Evolutionary conservation across 441 rosid species (phyloP).

Genomic region (Arabidopsis lyrata): DNA sequence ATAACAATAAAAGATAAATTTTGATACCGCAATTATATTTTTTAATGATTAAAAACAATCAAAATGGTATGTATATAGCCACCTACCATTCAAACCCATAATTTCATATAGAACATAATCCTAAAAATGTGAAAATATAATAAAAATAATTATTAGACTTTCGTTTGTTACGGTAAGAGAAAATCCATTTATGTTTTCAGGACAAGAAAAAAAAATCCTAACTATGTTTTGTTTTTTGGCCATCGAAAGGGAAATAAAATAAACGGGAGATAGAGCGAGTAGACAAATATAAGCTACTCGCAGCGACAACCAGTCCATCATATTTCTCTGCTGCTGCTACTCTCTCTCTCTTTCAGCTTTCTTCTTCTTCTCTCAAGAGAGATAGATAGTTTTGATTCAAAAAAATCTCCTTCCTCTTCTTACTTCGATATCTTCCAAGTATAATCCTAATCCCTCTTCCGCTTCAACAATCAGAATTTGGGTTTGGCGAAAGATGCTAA

Average conservation of each 20-base stretch:
- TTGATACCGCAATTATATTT: too few species aligned
- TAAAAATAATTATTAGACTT: background rate
- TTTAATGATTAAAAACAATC: too few species aligned
- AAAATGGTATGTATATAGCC: background rate
- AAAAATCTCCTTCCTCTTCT: constrained; percentile 4
- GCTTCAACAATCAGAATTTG: background rate
- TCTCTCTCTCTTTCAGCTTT: background rate
- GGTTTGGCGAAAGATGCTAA: constrained; percentile 20
- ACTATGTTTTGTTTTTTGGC: background rate
- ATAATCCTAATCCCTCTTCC: background rate
- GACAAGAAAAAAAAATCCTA: background rate
- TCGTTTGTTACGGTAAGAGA: background rate
- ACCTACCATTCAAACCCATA: background rate
- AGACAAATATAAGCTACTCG: constrained; percentile 1
- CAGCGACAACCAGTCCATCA: constrained; percentile 19
- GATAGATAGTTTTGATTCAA: background rate
- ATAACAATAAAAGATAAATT: too few species aligned
- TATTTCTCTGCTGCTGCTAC: constrained; percentile 12
- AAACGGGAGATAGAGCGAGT: constrained; percentile 31
- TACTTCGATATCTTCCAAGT: background rate
- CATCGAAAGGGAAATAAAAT: background rate
- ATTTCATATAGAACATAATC: background rate
- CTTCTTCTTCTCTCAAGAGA: background rate
- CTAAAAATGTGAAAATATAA: background rate
- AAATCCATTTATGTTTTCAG: background rate